Evolutionary conservation across 1,139 yeast species (phyloP).

Genomic region (Geotrichum aggregatum): DNA sequence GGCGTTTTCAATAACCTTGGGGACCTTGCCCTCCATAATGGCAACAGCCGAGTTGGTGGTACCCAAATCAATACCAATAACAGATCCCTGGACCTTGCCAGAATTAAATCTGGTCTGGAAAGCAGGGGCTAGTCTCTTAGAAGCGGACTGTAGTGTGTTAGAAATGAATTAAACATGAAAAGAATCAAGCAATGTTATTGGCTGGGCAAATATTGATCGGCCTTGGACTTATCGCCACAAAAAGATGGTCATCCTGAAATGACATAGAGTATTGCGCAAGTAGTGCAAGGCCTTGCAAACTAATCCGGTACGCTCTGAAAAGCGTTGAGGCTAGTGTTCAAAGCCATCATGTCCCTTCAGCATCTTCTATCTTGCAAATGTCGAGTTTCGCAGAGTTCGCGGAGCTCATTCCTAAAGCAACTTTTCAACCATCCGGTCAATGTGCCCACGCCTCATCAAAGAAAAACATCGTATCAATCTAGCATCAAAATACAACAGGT

Average conservation of each 20-base stretch:
- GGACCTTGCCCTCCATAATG: conserved; percentile 93
- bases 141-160: conserved; percentile 5
- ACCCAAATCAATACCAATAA: conserved; percentile 97
- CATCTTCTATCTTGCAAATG: no score
- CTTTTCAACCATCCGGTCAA: background rate
- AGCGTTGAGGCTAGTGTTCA: no score
- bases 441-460: background rate
- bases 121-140: conserved; percentile 16
- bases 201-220: background rate
- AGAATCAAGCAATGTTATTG: conserved; percentile 1
- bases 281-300: no score
- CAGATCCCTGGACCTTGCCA: conserved; percentile 47
- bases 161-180: background rate
- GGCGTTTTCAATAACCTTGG: conserved; percentile 94
- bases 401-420: no score
- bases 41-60: conserved; percentile 99
- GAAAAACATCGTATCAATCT: background rate
- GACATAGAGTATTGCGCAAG: no score
- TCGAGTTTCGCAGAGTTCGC: no score
- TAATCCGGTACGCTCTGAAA: no score
- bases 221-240: no score
- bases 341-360: no score
- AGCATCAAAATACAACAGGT: background rate
- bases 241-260: no score
- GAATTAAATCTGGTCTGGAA: conserved; percentile 47